These are phyloP conservation scores for Hypoxylon rickii DNA, from an alignment of 495 filamentous ascomycete species.

Conservation along the genomic window DNA sequence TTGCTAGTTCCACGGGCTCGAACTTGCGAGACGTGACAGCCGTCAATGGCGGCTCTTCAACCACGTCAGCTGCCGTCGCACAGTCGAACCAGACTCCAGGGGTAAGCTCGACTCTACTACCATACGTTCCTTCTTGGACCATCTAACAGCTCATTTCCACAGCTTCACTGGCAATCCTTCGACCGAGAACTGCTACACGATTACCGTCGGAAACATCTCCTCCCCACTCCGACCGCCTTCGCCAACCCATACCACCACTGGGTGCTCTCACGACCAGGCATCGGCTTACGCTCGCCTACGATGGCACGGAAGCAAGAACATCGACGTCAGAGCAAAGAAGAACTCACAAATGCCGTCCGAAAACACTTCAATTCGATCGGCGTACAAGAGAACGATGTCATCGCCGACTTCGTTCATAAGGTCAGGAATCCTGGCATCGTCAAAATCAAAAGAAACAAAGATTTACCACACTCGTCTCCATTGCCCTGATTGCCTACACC, in stretches of 20 bases:
- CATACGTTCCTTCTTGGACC: background rate
- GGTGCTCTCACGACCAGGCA: slow-evolving; percentile 68
- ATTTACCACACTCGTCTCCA: slow-evolving; percentile 35
- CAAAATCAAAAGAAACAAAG: slow-evolving; percentile 39
- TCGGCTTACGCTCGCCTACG: slow-evolving; percentile 74
- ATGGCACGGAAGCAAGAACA: slow-evolving; percentile 66
- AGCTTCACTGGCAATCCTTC: slow-evolving; percentile 80
- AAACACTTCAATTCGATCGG: slow-evolving; percentile 90
- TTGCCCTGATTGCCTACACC: slow-evolving; percentile 40
- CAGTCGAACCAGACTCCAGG: slow-evolving; percentile 33
- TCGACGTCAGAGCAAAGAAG: slow-evolving; percentile 72
- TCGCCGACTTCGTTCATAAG: slow-evolving; percentile 86
- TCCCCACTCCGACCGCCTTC: slow-evolving; percentile 72
- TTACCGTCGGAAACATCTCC: slow-evolving; percentile 78
- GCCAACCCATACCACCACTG: slow-evolving; percentile 71
- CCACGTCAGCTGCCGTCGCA: slow-evolving; percentile 23
- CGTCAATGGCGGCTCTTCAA: slow-evolving; percentile 36
- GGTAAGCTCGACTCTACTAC: slow-evolving; percentile 17
- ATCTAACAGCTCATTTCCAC: slow-evolving; percentile 17
- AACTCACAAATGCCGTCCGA: slow-evolving; percentile 78
- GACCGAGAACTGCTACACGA: slow-evolving; percentile 73
- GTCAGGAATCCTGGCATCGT: slow-evolving; percentile 54
- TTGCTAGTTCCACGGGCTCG: slow-evolving; percentile 51
- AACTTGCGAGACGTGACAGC: slow-evolving; percentile 48
- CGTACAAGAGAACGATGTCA: slow-evolving; percentile 83